These are phyloP conservation scores for Magnolia sinica DNA, from an alignment of 164 flowering plant species.

Conservation along the genomic window DNA sequence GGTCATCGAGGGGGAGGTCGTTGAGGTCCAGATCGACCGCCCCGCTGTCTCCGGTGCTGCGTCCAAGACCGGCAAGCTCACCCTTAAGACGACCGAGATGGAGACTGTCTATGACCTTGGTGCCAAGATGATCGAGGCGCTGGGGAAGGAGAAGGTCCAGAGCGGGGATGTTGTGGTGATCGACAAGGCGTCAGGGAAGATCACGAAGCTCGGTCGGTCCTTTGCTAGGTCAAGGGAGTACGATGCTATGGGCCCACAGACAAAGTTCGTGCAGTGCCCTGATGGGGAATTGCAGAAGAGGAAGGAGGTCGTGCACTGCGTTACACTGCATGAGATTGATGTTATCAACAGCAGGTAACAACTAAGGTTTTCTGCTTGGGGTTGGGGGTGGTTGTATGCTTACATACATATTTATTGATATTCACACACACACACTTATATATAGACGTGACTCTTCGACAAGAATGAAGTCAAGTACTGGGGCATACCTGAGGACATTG, in stretches of 20 bases:
- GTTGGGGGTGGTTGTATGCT: no score
- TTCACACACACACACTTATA: no score
- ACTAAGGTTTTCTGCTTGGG: neutral
- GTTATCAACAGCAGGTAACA: slow-evolving; percentile 90
- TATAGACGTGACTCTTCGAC: no score
- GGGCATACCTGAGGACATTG: no score
- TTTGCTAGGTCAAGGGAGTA: slow-evolving; percentile 85
- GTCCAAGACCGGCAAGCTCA: slow-evolving; percentile 83
- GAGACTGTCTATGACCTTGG: slow-evolving; percentile 92
- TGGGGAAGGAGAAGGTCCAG: slow-evolving; percentile 91
- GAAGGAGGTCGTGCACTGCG: slow-evolving; percentile 94
- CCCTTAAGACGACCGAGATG: slow-evolving; percentile 95
- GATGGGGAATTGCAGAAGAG: slow-evolving; percentile 99
- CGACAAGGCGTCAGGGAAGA: slow-evolving; percentile 87
- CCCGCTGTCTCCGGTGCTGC: slow-evolving; percentile 77
- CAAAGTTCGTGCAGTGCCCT: slow-evolving; percentile 94
- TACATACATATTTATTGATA: no score
- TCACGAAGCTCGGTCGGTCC: slow-evolving; percentile 86
- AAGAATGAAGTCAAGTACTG: no score
- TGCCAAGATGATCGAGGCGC: slow-evolving; percentile 88
- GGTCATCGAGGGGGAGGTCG: slow-evolving; percentile 89
- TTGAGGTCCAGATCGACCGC: slow-evolving; percentile 80
- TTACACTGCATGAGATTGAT: slow-evolving; percentile 94
- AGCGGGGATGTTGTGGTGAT: slow-evolving; percentile 96
- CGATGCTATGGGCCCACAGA: slow-evolving; percentile 87